Evolutionary conservation across 2,329 filamentous ascomycete genomes (phyloP).

Genomic region (Boeremia exigua): DNA sequence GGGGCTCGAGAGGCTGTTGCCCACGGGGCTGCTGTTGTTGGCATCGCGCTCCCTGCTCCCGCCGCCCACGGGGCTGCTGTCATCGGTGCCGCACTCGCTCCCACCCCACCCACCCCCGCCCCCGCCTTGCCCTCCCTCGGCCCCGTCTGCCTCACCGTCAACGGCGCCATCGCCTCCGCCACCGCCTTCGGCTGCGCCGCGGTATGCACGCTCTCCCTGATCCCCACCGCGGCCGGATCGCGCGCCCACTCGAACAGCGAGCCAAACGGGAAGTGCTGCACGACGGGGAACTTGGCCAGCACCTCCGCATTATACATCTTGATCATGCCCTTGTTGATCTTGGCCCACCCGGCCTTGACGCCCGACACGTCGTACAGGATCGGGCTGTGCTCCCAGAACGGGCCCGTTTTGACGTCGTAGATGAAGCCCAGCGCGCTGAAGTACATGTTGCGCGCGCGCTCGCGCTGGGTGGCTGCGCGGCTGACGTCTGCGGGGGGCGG

Average conservation of each 20-base stretch:
- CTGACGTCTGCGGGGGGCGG: slow-evolving; percentile 73
- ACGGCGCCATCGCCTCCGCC: slow-evolving; percentile 22
- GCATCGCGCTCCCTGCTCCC: no score
- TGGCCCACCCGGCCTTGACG: slow-evolving; percentile 88
- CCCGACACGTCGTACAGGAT: slow-evolving; percentile 95
- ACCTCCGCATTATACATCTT: slow-evolving; percentile 99
- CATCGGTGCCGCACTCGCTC: background rate
- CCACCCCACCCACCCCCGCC: background rate
- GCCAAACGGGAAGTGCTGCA: slow-evolving; percentile 79
- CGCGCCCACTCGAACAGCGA: slow-evolving; percentile 57
- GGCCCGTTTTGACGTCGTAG: slow-evolving; percentile 93
- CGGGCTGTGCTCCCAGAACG: slow-evolving; percentile 93
- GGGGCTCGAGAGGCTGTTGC: no score
- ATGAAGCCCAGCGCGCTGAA: slow-evolving; percentile 97
- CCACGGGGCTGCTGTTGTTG: no score
- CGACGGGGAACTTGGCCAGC: slow-evolving; percentile 93
- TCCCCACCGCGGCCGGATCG: slow-evolving; percentile 49
- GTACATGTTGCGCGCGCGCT: slow-evolving; percentile 69
- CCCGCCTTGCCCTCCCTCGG: background rate
- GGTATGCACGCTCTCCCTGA: slow-evolving; percentile 44
- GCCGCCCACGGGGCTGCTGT: slow-evolving; percentile 18
- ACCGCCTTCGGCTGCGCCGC: slow-evolving; percentile 42
- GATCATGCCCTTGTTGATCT: slow-evolving; percentile 96
- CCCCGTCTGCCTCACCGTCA: slow-evolving; percentile 24
- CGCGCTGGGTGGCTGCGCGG: slow-evolving; percentile 50